These are phyloP conservation scores for Amanita pallidorosea DNA, from an alignment of 768 basidiomycete species.

Conservation along the genomic window DNA sequence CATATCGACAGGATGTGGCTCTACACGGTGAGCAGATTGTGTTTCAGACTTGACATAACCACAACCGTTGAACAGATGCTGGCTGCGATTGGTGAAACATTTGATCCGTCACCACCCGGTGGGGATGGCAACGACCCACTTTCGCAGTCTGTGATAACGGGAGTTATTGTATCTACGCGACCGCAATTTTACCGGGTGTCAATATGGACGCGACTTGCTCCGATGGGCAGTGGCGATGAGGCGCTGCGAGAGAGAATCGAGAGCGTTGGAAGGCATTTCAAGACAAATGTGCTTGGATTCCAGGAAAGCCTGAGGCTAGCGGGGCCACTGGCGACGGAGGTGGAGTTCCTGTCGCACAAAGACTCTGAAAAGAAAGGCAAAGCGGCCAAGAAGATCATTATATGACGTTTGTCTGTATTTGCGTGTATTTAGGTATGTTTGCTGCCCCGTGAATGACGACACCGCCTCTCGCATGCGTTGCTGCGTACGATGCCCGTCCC, in stretches of 20 bases:
- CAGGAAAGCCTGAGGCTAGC: conserved; percentile 59
- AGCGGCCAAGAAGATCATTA: conserved; percentile 64
- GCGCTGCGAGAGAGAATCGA: conserved; percentile 70
- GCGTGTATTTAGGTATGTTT: conserved; percentile 19
- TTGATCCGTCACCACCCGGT: conserved; percentile 72
- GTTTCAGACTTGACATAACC: conserved; percentile 1
- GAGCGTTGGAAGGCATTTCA: conserved; percentile 83
- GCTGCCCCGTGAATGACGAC: conserved; percentile 13
- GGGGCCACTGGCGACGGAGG: conserved; percentile 88
- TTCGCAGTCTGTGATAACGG: conserved; percentile 62
- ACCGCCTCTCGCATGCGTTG: conserved; percentile 9
- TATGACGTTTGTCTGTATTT: conserved; percentile 26
- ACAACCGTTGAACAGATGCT: conserved; percentile 62
- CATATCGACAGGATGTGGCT: conserved; percentile 96
- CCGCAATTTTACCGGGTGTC: conserved; percentile 94
- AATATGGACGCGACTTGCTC: conserved; percentile 93
- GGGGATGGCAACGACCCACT: conserved; percentile 25
- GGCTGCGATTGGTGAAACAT: conserved; percentile 98
- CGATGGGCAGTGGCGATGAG: conserved; percentile 39
- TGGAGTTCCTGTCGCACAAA: conserved; percentile 91
- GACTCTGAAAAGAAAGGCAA: conserved; percentile 94
- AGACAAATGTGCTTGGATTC: conserved; percentile 81
- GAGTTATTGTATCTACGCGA: conserved; percentile 90
- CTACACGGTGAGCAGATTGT: conserved; percentile 60
- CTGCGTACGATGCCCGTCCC: conserved; percentile 41